Conservation (phyloP, 2,329 filamentous ascomycete genomes). For the Sordariomycetes sp. region DNA sequence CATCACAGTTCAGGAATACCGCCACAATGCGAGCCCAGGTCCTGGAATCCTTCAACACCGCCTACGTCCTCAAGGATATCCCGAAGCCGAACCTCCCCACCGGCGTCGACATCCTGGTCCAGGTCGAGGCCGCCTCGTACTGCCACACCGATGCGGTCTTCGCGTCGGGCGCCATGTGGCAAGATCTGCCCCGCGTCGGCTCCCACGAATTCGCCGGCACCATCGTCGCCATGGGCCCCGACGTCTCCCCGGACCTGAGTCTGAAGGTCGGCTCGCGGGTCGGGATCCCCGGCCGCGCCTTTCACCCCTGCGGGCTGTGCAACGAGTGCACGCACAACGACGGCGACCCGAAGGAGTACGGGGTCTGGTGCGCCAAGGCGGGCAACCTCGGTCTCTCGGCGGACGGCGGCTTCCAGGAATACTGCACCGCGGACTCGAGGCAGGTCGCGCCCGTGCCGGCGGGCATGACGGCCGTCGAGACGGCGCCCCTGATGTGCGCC, state of each 20-base stretch:
- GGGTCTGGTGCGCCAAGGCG: background rate
- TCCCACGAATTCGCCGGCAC: background rate
- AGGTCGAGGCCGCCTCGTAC: background rate
- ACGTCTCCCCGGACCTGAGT: background rate
- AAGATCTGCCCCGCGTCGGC: background rate
- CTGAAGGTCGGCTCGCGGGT: background rate
- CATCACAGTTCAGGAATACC: too few species aligned
- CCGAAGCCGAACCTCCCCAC: background rate
- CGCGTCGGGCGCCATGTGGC: background rate
- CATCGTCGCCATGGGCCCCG: background rate
- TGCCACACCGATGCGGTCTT: background rate
- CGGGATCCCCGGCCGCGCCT: background rate
- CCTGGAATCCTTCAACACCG: background rate
- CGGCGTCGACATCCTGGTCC: background rate
- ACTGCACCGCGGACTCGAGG: background rate
- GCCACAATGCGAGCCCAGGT: background rate
- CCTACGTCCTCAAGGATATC: background rate
- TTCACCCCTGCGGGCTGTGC: background rate
- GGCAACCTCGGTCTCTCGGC: background rate
- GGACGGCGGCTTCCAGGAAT: background rate
- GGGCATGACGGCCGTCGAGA: background rate
- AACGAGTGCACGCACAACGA: background rate
- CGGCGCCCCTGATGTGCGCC: conserved; percentile 9
- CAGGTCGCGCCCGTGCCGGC: background rate
- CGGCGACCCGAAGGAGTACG: background rate